A percentile compares a stretch with the other conserved stretches of the same genome.
Evolutionary conservation across 2,329 filamentous ascomycete genomes (phyloP).

Genomic region (Nemania sp.): DNA sequence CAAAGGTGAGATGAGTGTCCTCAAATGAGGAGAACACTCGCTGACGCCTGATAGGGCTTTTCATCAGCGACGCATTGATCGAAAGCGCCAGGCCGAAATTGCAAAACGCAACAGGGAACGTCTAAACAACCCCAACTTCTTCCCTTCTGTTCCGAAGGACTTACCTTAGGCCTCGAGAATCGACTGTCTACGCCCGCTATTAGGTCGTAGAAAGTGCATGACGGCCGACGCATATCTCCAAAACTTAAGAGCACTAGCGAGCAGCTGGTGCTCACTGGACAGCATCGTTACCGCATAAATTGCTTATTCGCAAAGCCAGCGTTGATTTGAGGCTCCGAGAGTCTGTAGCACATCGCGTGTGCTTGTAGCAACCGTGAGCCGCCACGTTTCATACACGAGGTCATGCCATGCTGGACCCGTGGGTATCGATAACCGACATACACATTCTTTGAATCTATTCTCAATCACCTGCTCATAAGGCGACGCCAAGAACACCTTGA

Average conservation of each 20-base stretch:
- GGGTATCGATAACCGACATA: too few species aligned
- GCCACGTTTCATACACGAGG: too few species aligned
- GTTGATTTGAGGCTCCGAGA: too few species aligned
- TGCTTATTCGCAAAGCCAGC: too few species aligned
- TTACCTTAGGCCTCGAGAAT: constrained; percentile 28
- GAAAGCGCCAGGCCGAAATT: constrained; percentile 74
- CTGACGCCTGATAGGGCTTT: constrained; percentile 65
- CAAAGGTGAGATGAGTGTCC: constrained; percentile 61
- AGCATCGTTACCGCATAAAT: too few species aligned
- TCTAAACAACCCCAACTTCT: constrained; percentile 74
- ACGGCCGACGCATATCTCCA: not conserved
- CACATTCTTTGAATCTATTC: constrained; percentile 6
- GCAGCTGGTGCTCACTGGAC: too few species aligned
- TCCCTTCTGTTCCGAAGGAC: constrained; percentile 78
- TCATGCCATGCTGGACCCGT: too few species aligned
- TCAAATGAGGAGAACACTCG: not conserved
- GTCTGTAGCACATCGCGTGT: too few species aligned
- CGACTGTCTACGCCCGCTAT: not conserved
- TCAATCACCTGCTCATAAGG: not conserved
- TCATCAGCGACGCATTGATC: constrained; percentile 81
- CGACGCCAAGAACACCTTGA: constrained; percentile 6
- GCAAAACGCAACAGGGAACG: constrained; percentile 82
- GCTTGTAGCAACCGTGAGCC: too few species aligned
- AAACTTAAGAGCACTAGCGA: constrained; percentile 2
- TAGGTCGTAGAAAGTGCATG: not conserved